Conservation (phyloP, 2,329 filamentous ascomycete species). For the Sphaerulina populicola region DNA sequence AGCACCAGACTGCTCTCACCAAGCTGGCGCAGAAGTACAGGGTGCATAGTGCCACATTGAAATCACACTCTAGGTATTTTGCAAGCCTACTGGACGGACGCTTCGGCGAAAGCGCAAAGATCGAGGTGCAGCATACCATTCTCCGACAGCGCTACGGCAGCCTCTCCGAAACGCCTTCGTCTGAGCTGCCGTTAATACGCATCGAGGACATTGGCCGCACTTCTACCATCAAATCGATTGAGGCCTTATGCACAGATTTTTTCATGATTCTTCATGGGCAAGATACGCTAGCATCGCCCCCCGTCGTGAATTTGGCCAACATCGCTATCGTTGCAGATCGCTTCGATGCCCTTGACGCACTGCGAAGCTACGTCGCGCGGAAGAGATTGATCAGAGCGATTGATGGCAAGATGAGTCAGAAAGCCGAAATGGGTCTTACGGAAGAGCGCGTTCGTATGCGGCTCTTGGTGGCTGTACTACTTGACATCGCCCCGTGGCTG, state of each 20-base stretch:
- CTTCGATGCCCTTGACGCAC: slow-evolving; percentile 55
- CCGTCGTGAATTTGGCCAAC: slow-evolving; percentile 56
- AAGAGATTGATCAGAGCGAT: slow-evolving; percentile 38
- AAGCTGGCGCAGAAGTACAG: slow-evolving; percentile 55
- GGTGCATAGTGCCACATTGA: slow-evolving; percentile 51
- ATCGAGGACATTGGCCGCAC: slow-evolving; percentile 63
- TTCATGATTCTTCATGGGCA: slow-evolving; percentile 56
- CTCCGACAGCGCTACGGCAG: slow-evolving; percentile 44
- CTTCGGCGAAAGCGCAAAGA: slow-evolving; percentile 54
- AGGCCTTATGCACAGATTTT: slow-evolving; percentile 52
- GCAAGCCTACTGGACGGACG: slow-evolving; percentile 54
- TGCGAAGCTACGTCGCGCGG: slow-evolving; percentile 48
- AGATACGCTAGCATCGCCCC: slow-evolving; percentile 38
- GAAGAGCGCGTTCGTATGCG: slow-evolving; percentile 64
- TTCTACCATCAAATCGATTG: slow-evolving; percentile 53
- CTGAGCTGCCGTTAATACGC: slow-evolving; percentile 53
- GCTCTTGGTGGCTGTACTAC: slow-evolving; percentile 56
- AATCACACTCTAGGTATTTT: slow-evolving; percentile 61
- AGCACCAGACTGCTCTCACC: slow-evolving; percentile 50
- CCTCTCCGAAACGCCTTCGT: slow-evolving; percentile 36
- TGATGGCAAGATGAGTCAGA: slow-evolving; percentile 39
- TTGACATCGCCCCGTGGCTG: slow-evolving; percentile 55
- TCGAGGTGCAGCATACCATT: slow-evolving; percentile 45
- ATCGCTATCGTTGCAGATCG: slow-evolving; percentile 64
- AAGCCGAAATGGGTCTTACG: slow-evolving; percentile 34